Percentiles rank a stretch among this genome's conserved stretches.
These are phyloP conservation scores for Anthracocystis setariae DNA, from an alignment of 1,284 basidiomycete genomes.

Conservation along the genomic window DNA sequence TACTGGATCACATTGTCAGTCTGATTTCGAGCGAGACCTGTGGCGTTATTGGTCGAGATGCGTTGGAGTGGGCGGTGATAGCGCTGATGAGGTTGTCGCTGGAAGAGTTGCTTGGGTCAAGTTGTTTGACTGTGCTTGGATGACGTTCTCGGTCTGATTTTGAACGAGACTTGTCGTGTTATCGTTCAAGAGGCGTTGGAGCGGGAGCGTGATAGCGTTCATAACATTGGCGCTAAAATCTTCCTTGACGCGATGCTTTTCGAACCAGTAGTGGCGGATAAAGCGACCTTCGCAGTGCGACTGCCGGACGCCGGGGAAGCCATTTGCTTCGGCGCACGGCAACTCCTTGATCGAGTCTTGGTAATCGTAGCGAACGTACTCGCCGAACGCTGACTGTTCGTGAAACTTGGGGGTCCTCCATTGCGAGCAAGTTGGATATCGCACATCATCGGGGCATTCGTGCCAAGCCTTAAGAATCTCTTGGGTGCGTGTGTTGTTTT, in stretches of 20 bases:
- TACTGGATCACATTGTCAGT: too few relatives aligned
- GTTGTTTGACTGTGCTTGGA: too few relatives aligned
- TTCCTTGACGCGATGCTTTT: conserved; percentile 1
- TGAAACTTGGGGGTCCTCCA: neutral
- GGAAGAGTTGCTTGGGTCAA: too few relatives aligned
- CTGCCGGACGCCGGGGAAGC: neutral
- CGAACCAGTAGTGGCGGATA: conserved; percentile 4
- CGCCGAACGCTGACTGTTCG: neutral
- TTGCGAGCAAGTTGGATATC: neutral
- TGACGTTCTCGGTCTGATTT: neutral
- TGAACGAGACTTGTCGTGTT: neutral
- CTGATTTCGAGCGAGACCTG: too few relatives aligned
- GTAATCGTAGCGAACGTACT: conserved; percentile 1
- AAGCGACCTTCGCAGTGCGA: conserved; percentile 2
- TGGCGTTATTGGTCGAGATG: too few relatives aligned
- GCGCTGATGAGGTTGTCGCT: too few relatives aligned
- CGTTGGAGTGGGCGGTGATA: too few relatives aligned
- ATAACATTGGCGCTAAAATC: neutral
- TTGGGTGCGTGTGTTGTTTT: conserved; percentile 1
- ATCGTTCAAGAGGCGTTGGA: conserved; percentile 1
- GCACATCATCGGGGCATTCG: conserved; percentile 1
- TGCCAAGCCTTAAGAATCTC: conserved; percentile 2
- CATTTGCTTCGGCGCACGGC: conserved; percentile 1
- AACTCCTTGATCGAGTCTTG: neutral
- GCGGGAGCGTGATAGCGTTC: neutral